phyloP scores from a whole-genome alignment of 176 grass and related monocot species.

The Eleusine coracana region DNA sequence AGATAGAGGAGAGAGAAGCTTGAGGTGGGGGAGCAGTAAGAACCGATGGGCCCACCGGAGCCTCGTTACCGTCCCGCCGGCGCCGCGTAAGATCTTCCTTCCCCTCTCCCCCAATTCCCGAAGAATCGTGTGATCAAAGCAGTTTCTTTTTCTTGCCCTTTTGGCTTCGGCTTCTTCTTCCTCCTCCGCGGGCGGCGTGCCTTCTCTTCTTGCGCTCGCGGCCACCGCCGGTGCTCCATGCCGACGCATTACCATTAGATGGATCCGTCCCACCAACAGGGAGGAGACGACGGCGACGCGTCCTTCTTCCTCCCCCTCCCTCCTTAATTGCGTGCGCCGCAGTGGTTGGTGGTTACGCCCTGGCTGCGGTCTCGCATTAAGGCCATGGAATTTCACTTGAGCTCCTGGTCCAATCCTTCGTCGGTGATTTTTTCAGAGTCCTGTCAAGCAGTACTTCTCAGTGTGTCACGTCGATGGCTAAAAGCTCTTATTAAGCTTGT shows the following conservation, averaged over 20 bases:
- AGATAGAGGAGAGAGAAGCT: background rate
- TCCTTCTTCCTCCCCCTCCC: background rate
- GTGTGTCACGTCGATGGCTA: background rate
- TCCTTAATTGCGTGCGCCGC: slow-evolving; percentile 35
- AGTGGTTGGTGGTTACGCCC: slow-evolving; percentile 46
- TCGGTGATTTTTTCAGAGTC: background rate
- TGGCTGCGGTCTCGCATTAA: slow-evolving; percentile 4
- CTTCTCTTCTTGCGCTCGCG: background rate
- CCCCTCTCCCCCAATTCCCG: background rate
- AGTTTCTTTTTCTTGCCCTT: background rate
- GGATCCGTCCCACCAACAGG: background rate
- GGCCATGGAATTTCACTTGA: background rate
- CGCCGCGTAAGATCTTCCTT: slow-evolving; percentile 47
- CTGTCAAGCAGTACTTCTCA: background rate
- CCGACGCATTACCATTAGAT: background rate
- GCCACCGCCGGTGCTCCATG: background rate
- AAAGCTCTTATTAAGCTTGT: background rate
- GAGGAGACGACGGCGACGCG: background rate
- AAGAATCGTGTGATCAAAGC: background rate
- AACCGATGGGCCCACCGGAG: slow-evolving; percentile 46
- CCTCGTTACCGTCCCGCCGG: slow-evolving; percentile 50
- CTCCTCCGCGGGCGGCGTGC: background rate
- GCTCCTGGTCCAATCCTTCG: background rate
- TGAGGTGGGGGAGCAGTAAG: background rate
- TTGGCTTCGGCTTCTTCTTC: too few species aligned